Evolutionary conservation across 306 rosid species (phyloP).

Genomic region (Alnus rubra): DNA sequence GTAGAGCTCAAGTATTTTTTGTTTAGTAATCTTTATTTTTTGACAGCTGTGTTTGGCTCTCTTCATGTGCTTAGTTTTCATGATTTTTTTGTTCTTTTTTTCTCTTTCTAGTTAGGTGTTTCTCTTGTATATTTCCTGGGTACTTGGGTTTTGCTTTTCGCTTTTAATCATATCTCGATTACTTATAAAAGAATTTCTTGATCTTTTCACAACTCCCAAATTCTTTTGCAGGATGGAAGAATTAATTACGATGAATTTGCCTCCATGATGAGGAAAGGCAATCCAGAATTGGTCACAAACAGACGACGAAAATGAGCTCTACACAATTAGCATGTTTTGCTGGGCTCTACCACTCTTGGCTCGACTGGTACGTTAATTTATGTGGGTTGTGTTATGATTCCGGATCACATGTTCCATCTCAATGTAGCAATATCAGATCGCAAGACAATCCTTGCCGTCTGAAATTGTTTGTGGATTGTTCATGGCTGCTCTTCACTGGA

Average conservation of each 20-base stretch:
- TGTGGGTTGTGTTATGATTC: neutral
- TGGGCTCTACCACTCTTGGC: neutral
- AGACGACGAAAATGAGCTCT: slow-evolving; percentile 61
- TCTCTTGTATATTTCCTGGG: too few species aligned
- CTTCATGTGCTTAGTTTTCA: too few species aligned
- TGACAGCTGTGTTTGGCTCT: too few species aligned
- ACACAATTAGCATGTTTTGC: slow-evolving; percentile 9
- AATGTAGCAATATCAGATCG: neutral
- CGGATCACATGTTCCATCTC: neutral
- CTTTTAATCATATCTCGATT: too few species aligned
- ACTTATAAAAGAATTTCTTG: too few species aligned
- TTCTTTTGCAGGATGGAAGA: slow-evolving; percentile 72
- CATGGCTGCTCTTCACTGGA: neutral
- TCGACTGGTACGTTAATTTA: neutral
- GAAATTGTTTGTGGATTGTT: neutral
- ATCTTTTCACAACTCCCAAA: neutral
- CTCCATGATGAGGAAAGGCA: slow-evolving; percentile 97
- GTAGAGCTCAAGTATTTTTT: too few species aligned
- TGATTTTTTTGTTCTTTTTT: too few species aligned
- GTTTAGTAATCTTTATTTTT: too few species aligned
- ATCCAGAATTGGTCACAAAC: slow-evolving; percentile 57
- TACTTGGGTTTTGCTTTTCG: too few species aligned
- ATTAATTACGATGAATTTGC: slow-evolving; percentile 89
- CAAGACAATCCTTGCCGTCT: neutral
- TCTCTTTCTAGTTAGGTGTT: too few species aligned